These are phyloP conservation scores for Xylaria arbuscula DNA, from an alignment of 2,329 filamentous ascomycete species.

Conservation along the genomic window DNA sequence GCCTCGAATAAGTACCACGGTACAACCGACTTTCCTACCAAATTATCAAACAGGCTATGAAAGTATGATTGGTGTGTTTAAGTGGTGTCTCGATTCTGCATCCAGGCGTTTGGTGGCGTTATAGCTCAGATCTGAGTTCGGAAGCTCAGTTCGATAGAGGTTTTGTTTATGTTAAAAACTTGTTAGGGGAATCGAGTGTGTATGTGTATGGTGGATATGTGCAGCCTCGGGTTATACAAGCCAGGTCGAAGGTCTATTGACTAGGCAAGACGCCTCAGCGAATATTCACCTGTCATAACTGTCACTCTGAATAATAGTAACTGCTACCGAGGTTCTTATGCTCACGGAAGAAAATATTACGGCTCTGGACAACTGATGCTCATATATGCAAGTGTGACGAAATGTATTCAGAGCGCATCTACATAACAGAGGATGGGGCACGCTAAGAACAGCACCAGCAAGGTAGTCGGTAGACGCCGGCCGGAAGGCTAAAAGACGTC, in stretches of 20 bases:
- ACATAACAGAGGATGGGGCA: neutral
- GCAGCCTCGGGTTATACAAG: constrained; percentile 13
- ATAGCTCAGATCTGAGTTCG: constrained; percentile 1
- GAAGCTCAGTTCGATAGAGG: constrained; percentile 19
- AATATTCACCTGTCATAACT: constrained; percentile 14
- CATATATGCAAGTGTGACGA: constrained; percentile 27
- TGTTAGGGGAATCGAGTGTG: neutral
- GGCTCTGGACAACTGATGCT: constrained; percentile 4
- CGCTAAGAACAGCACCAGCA: constrained; percentile 14
- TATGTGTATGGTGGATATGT: neutral
- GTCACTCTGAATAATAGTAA: constrained; percentile 7
- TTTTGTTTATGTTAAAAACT: constrained; percentile 11
- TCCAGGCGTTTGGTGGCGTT: constrained; percentile 32
- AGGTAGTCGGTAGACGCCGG: constrained; percentile 24
- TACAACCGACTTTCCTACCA: neutral
- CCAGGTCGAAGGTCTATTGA: constrained; percentile 20
- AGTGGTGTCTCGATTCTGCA: constrained; percentile 20
- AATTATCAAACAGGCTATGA: neutral
- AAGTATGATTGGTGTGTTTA: neutral
- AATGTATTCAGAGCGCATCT: constrained; percentile 31
- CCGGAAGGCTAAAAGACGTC: constrained; percentile 24
- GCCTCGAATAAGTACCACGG: constrained; percentile 44
- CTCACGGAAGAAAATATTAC: constrained; percentile 29
- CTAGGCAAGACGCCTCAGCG: neutral
- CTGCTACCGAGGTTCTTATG: constrained; percentile 28